Evolutionary conservation across 495 filamentous ascomycete species (phyloP), one percentile per base, ranked within the genome.

Genomic region (Penicillium bialowiezense): DNA sequence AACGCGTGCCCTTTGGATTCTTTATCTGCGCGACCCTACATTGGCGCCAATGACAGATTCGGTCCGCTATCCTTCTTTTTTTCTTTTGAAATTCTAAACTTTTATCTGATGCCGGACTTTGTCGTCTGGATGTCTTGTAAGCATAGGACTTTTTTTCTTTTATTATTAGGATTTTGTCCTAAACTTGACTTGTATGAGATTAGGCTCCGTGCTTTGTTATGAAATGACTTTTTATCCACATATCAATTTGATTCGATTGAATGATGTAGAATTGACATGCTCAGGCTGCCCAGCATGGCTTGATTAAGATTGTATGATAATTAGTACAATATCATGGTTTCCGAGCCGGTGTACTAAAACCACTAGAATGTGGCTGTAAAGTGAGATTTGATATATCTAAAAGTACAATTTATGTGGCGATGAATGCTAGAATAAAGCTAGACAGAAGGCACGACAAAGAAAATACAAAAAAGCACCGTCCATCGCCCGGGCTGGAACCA

Each of bases 401-500:
- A 56, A 76, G 69, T 67, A 86, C 86, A 67, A 85, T 89, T 44
- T 79, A 60, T 63, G 57, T 56, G 56, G 35, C 43, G 51, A 15
- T 31, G 36, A 50, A 35, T 55, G 52, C 48, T 40, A 41, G 39
- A 13, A 52, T 36, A 42, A 32, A 54, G 41, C 51, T 55, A 42
- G 44, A 39, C 31, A 57, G 23, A 48, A 58, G 32, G 55, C 35
- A 48, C 38, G 31, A 60, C 50, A 49, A 44, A 39, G 35, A 54
- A 43, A 50, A 50, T 52, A 52, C 44, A 59, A 50, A 54, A 28
- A 26, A 26, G 23, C 23, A 54, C 41, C 60, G 49, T 29, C 54
- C 52, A 47, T 54, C 35, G 39, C 41, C 48, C 38, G 50, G 51
- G 28, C 48, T 51, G 43, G 41, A 60, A 41, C 33, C 29, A 47